Evolutionary conservation across 1,284 basidiomycete genomes (phyloP), one percentile per base, ranked within the genome.

Genomic region (Austroboletus novae-zelandiae): DNA sequence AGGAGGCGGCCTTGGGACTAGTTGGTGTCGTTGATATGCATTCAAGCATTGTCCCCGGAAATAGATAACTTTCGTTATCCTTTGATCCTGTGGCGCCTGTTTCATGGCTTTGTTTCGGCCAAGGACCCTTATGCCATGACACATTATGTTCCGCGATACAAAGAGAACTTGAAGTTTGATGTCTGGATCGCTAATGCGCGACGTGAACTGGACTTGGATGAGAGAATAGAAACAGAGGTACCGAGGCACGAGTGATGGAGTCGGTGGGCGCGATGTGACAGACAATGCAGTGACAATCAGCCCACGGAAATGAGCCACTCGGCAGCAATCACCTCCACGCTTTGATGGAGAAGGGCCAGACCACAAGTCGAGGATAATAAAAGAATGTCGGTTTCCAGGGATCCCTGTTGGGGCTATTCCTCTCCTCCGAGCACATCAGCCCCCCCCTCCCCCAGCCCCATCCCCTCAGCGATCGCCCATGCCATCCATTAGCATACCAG

Each of bases 1-100:
- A 68, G 71, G 56, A 71, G 73, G 53, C 64, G 57, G 27, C 67
- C 73, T 36, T 77, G 73, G 72, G 53, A 55, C 17, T 61, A 57
- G 43, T 41, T 30, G 45, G 48, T 23, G 25, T 42, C 25, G 25
- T 40, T 9, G 17, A 20, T 20, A 25, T 3, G 4, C 40, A 27
- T 14, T 18, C 18, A 53, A 29, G 14, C 18, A 27, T 32, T 39
- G 2, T 25, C 35, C 25, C 2, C 43, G 18, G 40, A 52, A 35
- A 39, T 56, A 30, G 34, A 34, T 45, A 17, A 13, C 7, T 31
- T 23, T 40, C 20, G 23, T 37, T 20, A 18, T 9, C 18, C 17
- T 9, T 9, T 37, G 23, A 20, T 13, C 23, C 25, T 11, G 20
- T 40, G 23, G 18, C 11, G 39, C 39, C 14, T 40, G 20, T 25